Conservation (phyloP, 306 rosid species). For the Quercus berberidifolia region DNA sequence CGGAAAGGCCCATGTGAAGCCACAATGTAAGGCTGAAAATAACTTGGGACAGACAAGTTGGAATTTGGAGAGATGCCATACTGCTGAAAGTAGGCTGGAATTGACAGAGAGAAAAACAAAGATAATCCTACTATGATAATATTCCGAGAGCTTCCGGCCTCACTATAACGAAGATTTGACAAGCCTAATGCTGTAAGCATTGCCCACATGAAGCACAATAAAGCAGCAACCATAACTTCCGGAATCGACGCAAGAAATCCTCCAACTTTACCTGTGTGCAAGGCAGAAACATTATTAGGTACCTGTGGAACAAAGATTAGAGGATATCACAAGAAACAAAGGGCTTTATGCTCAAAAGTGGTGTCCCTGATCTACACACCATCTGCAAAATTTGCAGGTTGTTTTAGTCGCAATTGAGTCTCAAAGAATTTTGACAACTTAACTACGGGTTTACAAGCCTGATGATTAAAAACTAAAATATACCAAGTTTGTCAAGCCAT, state of each 20-base stretch:
- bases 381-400: neutral
- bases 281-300: neutral
- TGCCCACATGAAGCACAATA: slow-evolving; percentile 97
- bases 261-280: slow-evolving; percentile 81
- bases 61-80: slow-evolving; percentile 80
- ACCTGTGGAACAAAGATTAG: neutral
- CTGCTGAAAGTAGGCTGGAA: slow-evolving; percentile 98
- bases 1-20: slow-evolving; percentile 93
- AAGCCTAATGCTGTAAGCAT: slow-evolving; percentile 94
- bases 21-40: slow-evolving; percentile 88
- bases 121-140: slow-evolving; percentile 93
- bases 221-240: slow-evolving; percentile 95
- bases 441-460: neutral
- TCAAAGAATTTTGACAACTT: neutral
- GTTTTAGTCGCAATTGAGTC: neutral
- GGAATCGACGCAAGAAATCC: slow-evolving; percentile 98
- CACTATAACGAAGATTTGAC: slow-evolving; percentile 96
- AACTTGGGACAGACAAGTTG: slow-evolving; percentile 81
- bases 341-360: neutral
- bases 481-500: neutral
- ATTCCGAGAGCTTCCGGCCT: slow-evolving; percentile 99
- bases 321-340: neutral
- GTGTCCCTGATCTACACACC: neutral
- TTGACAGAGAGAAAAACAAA: slow-evolving; percentile 84
- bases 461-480: neutral